Evolutionary conservation across 768 basidiomycete species (phyloP).

Genomic region (Heimioporus sp.): DNA sequence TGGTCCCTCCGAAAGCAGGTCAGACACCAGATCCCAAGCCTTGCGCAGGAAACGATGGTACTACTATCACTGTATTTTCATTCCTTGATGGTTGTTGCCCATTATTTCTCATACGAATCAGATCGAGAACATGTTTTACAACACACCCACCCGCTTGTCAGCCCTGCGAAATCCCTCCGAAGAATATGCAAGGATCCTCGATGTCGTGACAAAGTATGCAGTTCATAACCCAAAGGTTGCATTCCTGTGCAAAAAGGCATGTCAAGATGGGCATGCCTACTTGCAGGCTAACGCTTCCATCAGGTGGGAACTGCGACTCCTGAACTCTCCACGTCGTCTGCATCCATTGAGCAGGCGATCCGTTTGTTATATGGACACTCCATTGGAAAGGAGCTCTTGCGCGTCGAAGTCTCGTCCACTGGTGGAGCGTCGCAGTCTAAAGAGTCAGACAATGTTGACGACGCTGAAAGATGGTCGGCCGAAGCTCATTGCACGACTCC

Average conservation of each 20-base stretch:
- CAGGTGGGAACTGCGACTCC: constrained; percentile 73
- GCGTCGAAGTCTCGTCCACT: constrained; percentile 31
- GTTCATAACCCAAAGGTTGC: constrained; percentile 88
- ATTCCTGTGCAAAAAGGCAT: constrained; percentile 90
- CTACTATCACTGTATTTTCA: constrained; percentile 70
- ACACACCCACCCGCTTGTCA: constrained; percentile 82
- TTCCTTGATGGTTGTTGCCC: neutral
- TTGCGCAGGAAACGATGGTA: constrained; percentile 93
- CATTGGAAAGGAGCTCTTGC: constrained; percentile 74
- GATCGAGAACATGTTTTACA: constrained; percentile 97
- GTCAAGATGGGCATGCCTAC: neutral
- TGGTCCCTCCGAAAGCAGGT: constrained; percentile 70
- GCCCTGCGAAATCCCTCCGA: constrained; percentile 84
- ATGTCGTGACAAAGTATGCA: constrained; percentile 91
- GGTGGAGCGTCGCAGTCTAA: constrained; percentile 18
- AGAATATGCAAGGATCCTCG: constrained; percentile 88
- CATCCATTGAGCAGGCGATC: constrained; percentile 67
- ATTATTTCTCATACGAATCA: constrained; percentile 30
- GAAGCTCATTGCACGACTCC: constrained; percentile 80
- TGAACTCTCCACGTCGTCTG: constrained; percentile 77
- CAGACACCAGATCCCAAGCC: constrained; percentile 78
- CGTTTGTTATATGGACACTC: constrained; percentile 77
- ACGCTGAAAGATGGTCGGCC: constrained; percentile 61
- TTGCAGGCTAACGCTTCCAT: constrained; percentile 1
- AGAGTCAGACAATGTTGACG: constrained; percentile 25